Evolutionary conservation across 805 yeast genomes (phyloP).

Genomic region (Candida chilensis): DNA sequence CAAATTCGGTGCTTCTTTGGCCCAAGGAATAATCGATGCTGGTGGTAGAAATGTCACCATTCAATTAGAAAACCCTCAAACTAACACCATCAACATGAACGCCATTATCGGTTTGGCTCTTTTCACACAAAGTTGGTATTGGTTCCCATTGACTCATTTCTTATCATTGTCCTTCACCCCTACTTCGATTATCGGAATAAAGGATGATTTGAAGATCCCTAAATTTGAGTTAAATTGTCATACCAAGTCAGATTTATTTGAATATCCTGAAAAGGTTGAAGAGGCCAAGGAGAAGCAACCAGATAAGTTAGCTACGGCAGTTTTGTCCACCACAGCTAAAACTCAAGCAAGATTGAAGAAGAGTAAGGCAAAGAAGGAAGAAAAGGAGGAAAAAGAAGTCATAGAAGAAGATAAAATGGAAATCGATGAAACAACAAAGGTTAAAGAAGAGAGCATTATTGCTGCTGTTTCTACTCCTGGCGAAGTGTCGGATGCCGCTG

Average conservation of each 20-base stretch:
- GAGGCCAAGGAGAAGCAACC: constrained; percentile 74
- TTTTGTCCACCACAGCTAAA: constrained; percentile 84
- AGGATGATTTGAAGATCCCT: constrained; percentile 80
- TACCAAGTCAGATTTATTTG: constrained; percentile 70
- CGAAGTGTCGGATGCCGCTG: constrained; percentile 2
- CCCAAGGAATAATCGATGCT: constrained; percentile 97
- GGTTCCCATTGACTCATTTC: constrained; percentile 97
- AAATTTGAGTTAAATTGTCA: constrained; percentile 75
- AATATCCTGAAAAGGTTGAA: constrained; percentile 83
- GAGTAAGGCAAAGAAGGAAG: constrained; percentile 41
- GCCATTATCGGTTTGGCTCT: constrained; percentile 89
- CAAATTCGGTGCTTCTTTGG: constrained; percentile 93
- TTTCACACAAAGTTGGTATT: constrained; percentile 93
- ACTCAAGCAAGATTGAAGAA: constrained; percentile 90
- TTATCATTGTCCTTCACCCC: constrained; percentile 87
- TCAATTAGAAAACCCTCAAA: constrained; percentile 77
- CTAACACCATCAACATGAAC: constrained; percentile 83
- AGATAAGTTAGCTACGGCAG: constrained; percentile 88
- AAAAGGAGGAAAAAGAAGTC: constrained; percentile 35
- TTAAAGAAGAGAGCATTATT: constrained; percentile 4
- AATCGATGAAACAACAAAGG: constrained; percentile 15
- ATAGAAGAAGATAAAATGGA: constrained; percentile 28
- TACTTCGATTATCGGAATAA: constrained; percentile 81
- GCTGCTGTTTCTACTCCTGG: constrained; percentile 2
- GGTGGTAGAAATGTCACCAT: constrained; percentile 98